These are phyloP conservation scores for Centella asiatica DNA, from an alignment of 129 eudicot species.

Conservation along the genomic window DNA sequence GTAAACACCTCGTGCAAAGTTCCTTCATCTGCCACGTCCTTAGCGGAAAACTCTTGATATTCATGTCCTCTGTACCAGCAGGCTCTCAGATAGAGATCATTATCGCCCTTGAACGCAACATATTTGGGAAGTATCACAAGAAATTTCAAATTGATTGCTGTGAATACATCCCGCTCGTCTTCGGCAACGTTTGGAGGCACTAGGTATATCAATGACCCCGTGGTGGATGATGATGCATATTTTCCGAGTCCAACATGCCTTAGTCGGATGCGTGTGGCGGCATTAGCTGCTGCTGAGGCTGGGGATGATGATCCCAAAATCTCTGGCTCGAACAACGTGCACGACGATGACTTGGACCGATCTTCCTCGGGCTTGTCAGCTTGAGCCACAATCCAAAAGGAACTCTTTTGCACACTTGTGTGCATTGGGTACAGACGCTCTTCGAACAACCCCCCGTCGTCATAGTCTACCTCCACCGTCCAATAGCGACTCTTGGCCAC, in stretches of 20 bases:
- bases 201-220: too few species aligned
- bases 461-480: too few species aligned
- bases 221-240: background rate
- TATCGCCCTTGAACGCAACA: background rate
- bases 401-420: too few species aligned
- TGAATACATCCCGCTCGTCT: background rate
- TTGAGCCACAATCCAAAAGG: background rate
- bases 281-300: background rate
- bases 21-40: background rate
- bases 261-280: background rate
- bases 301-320: too few species aligned
- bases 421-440: too few species aligned
- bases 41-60: background rate
- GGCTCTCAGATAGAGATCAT: background rate
- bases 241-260: background rate
- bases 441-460: too few species aligned
- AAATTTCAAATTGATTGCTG: background rate
- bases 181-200: too few species aligned
- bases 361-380: constrained; percentile 8
- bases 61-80: background rate
- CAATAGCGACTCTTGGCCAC: background rate
- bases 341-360: background rate
- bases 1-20: background rate
- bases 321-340: constrained; percentile 1
- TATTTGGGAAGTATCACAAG: background rate